Conservation (phyloP, 176 grass and related monocot genomes). For the Cocos nucifera region DNA sequence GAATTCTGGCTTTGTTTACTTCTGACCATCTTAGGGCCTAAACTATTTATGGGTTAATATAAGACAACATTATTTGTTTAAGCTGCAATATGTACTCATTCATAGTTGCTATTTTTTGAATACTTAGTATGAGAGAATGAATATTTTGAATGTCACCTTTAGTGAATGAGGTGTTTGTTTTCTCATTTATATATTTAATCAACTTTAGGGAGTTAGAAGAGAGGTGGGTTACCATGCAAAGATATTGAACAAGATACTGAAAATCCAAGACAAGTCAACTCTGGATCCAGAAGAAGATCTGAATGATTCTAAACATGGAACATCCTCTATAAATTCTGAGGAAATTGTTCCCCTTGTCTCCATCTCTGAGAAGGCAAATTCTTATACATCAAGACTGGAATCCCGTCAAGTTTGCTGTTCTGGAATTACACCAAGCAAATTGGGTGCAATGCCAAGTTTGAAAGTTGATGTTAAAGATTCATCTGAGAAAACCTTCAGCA, state of each 20-base stretch:
- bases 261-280: constrained; percentile 13
- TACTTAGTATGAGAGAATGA: too few species aligned
- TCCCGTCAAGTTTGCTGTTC: not conserved
- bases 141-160: too few species aligned
- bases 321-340: constrained; percentile 23
- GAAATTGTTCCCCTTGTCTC: constrained; percentile 24
- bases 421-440: not conserved
- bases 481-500: constrained; percentile 9
- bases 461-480: constrained; percentile 14
- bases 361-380: constrained; percentile 17
- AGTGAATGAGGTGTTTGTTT: not conserved
- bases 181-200: constrained; percentile 1
- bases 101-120: too few species aligned
- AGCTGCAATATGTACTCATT: too few species aligned
- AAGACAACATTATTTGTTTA: too few species aligned
- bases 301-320: constrained; percentile 3
- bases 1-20: too few species aligned
- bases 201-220: constrained; percentile 79
- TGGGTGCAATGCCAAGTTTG: not conserved
- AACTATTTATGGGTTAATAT: too few species aligned
- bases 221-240: constrained; percentile 72
- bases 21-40: too few species aligned
- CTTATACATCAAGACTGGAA: constrained; percentile 2
- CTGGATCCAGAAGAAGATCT: constrained; percentile 7
- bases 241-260: constrained; percentile 47